phyloP scores from a whole-genome alignment of 1,284 basidiomycete genomes.

The Moesziomyces sp. region DNA sequence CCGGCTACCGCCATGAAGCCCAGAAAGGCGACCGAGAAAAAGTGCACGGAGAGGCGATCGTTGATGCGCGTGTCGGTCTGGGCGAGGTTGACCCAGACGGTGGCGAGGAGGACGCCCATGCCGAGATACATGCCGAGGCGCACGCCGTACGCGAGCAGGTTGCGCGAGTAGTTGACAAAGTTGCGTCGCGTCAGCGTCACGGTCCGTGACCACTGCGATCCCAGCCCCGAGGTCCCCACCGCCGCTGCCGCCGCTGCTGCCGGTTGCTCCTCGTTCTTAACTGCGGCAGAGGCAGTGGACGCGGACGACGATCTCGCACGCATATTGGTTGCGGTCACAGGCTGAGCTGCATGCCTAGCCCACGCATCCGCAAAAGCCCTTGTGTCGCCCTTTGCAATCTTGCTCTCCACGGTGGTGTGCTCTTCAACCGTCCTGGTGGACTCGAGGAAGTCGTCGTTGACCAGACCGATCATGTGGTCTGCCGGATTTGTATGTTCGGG shows the following conservation, averaged over 20 bases:
- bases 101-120: conserved; percentile 69
- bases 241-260: neutral
- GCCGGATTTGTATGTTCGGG: conserved; percentile 61
- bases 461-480: conserved; percentile 61
- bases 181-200: conserved; percentile 36
- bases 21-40: conserved; percentile 72
- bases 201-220: conserved; percentile 5
- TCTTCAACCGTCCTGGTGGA: neutral
- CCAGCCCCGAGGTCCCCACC: neutral
- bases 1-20: conserved; percentile 72
- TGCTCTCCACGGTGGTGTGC: neutral
- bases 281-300: neutral
- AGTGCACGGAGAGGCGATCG: conserved; percentile 63
- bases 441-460: conserved; percentile 62
- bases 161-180: conserved; percentile 64
- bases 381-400: conserved; percentile 19
- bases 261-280: neutral
- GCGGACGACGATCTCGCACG: neutral
- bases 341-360: conserved; percentile 1
- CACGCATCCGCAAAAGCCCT: conserved; percentile 21
- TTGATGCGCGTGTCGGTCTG: conserved; percentile 67
- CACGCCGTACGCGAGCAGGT: conserved; percentile 76
- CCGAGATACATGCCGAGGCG: conserved; percentile 74
- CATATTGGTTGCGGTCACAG: neutral
- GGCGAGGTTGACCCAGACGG: conserved; percentile 74